phyloP scores from a whole-genome alignment of 345 rosid species.

The Atalantia buxifolia region DNA sequence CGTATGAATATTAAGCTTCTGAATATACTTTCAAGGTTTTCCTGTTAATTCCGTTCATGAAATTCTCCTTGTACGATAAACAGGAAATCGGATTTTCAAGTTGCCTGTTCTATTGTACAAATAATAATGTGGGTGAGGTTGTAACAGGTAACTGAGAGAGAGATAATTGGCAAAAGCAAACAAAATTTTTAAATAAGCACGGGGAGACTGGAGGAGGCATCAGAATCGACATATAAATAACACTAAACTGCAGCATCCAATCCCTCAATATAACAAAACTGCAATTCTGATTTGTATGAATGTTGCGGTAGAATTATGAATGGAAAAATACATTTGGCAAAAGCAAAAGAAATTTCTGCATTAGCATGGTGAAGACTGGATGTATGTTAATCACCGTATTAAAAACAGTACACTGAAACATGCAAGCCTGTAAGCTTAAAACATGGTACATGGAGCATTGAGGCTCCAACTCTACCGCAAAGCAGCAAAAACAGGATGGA shows the following conservation, averaged over 20 bases:
- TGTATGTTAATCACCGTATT: slow-evolving; percentile 12
- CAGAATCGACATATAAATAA: background rate
- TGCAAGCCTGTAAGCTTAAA: slow-evolving; percentile 11
- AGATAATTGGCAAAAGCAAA: background rate
- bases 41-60: background rate
- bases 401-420: background rate
- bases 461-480: slow-evolving; percentile 17
- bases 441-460: background rate
- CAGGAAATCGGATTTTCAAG: background rate
- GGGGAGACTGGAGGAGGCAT: background rate
- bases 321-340: slow-evolving; percentile 15
- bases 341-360: background rate
- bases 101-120: background rate
- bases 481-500: slow-evolving; percentile 10
- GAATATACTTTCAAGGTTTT: too few species aligned
- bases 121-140: background rate
- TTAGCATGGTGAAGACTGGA: slow-evolving; percentile 1
- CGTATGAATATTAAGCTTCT: background rate
- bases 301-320: slow-evolving; percentile 2
- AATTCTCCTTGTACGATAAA: background rate
- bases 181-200: background rate
- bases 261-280: too few species aligned
- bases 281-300: background rate
- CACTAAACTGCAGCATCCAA: background rate
- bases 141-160: background rate